These are phyloP conservation scores for Deinandra increscens DNA, from an alignment of 129 eudicot species.

Conservation along the genomic window DNA sequence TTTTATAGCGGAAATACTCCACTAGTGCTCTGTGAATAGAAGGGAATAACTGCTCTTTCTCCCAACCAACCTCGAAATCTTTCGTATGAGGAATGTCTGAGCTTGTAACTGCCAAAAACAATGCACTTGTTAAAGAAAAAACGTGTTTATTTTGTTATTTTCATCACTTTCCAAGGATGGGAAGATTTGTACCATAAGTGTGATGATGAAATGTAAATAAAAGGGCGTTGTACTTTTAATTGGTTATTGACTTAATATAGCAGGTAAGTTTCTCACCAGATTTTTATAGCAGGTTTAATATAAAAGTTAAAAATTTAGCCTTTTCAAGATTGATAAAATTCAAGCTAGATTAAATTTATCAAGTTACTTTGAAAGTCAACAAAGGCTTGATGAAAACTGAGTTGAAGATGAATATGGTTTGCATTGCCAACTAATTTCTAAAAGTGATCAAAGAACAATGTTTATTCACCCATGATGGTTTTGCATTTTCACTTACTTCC, in stretches of 20 bases:
- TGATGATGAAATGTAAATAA: not conserved
- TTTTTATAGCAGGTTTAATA: no score
- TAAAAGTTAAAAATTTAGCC: no score
- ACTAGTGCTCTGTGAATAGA: constrained; percentile 38
- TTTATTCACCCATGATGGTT: no score
- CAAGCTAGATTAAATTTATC: not conserved
- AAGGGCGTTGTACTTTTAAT: not conserved
- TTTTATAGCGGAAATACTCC: constrained; percentile 25
- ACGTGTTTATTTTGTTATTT: not conserved
- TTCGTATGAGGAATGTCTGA: constrained; percentile 20
- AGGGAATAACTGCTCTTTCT: constrained; percentile 32
- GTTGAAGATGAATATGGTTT: no score
- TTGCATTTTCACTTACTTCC: no score
- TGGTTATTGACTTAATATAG: no score
- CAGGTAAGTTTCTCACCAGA: no score
- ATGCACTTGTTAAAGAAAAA: not conserved
- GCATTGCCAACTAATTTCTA: not conserved
- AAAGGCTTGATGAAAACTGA: not conserved
- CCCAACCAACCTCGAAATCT: constrained; percentile 21
- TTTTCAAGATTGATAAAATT: no score
- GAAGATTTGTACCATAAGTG: not conserved
- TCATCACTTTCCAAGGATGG: no score
- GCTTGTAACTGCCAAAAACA: constrained; percentile 29
- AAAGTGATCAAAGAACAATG: not conserved
- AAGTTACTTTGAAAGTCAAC: not conserved